phyloP scores from a whole-genome alignment of 306 rosid species.

The Fagus crenata region DNA sequence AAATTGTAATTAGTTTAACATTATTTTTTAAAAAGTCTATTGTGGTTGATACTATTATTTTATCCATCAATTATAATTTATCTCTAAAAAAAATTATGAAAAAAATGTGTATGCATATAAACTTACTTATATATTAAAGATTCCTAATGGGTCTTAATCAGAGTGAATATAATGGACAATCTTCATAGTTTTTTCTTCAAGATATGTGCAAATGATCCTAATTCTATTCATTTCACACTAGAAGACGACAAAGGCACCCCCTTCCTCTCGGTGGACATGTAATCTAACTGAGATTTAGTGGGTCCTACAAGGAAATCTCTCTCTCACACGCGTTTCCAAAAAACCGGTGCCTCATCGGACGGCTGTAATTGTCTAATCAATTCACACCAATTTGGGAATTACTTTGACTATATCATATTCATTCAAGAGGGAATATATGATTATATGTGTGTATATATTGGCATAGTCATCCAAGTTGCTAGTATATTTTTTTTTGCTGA shows the following conservation, averaged over 20 bases:
- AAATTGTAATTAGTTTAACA: too few relatives aligned
- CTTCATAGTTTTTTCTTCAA: neutral
- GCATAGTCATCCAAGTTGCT: constrained; percentile 19
- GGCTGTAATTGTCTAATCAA: constrained; percentile 15
- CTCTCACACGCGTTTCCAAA: neutral
- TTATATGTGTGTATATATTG: too few relatives aligned
- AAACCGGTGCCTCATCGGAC: constrained; percentile 1
- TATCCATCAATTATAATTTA: too few relatives aligned
- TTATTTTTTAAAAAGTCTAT: too few relatives aligned
- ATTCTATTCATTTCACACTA: neutral
- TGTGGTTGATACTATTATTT: too few relatives aligned
- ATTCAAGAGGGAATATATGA: neutral
- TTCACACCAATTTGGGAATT: constrained; percentile 1
- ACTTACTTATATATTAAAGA: neutral
- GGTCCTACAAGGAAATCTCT: constrained; percentile 4
- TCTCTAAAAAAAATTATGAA: neutral
- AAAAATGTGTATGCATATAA: neutral
- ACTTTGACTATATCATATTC: constrained; percentile 9
- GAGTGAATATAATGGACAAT: neutral
- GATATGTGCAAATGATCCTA: neutral
- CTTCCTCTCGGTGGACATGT: neutral
- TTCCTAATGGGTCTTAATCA: neutral
- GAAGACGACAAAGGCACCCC: neutral
- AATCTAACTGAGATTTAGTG: constrained; percentile 30
- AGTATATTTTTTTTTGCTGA: constrained; percentile 10